These are phyloP conservation scores for Trypanosomatidae sp. DNA, from an alignment of 208 protist genomes.

Conservation along the genomic window DNA sequence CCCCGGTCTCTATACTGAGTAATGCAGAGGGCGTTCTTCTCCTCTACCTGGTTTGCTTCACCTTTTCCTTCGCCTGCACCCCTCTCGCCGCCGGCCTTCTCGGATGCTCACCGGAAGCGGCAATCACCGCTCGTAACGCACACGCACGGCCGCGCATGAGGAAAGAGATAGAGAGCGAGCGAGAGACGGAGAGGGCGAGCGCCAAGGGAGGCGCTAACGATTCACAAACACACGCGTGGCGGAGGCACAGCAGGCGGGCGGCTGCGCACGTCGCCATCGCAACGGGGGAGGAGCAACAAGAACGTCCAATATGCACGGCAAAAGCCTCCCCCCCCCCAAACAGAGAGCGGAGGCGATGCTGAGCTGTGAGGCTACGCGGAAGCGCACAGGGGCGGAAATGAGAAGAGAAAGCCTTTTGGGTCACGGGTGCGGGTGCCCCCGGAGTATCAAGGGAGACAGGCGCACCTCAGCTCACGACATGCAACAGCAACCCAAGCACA, in stretches of 20 bases:
- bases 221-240: not conserved
- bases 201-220: not conserved
- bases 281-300: not conserved
- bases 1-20: not conserved
- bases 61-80: not conserved
- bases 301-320: not conserved
- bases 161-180: not conserved
- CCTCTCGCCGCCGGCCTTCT: not conserved
- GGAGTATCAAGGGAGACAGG: not conserved
- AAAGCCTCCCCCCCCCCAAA: not conserved
- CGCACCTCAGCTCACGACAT: constrained; percentile 12
- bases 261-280: not conserved
- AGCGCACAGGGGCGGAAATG: not conserved
- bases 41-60: not conserved
- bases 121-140: not conserved
- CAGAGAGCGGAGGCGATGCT: not conserved
- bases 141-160: not conserved
- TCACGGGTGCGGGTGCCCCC: not conserved
- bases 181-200: too few species aligned
- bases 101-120: not conserved
- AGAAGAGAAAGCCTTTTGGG: not conserved
- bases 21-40: not conserved
- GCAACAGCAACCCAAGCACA: constrained; percentile 35
- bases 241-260: not conserved
- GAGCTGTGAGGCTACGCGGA: not conserved